Evolutionary conservation across 305 asterid genomes (phyloP).

Genomic region (Fraxinus nigra): DNA sequence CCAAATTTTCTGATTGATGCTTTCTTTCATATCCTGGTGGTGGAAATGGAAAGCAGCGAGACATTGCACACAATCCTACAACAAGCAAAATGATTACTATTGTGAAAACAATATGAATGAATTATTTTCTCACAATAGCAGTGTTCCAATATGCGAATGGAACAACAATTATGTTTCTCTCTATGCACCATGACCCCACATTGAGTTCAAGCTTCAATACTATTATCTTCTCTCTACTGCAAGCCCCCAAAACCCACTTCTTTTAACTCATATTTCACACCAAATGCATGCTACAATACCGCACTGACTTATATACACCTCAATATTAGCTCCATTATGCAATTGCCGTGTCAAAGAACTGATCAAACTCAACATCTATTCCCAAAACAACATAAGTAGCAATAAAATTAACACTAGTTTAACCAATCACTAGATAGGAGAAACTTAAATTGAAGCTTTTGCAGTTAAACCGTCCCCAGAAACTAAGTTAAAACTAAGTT

Average conservation of each 20-base stretch:
- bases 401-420: not conserved
- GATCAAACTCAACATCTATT: not conserved
- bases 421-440: not conserved
- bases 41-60: slow-evolving; percentile 50
- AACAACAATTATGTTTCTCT: slow-evolving; percentile 30
- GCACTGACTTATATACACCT: not conserved
- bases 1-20: slow-evolving; percentile 30
- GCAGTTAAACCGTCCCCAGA: not conserved
- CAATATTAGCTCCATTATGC: not conserved
- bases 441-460: slow-evolving; percentile 5
- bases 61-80: slow-evolving; percentile 30
- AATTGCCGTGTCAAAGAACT: not conserved
- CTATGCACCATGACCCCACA: slow-evolving; percentile 44
- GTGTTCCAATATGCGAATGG: slow-evolving; percentile 31
- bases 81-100: slow-evolving; percentile 14
- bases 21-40: slow-evolving; percentile 42
- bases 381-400: not conserved
- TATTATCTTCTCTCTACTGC: slow-evolving; percentile 7
- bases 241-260: not conserved
- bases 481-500: slow-evolving; percentile 6
- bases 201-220: slow-evolving; percentile 31
- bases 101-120: not conserved
- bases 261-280: not conserved
- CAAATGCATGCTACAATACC: not conserved
- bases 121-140: not conserved